phyloP scores from a whole-genome alignment of 345 rosid species.

The rapeseed (Brassica napus) region DNA sequence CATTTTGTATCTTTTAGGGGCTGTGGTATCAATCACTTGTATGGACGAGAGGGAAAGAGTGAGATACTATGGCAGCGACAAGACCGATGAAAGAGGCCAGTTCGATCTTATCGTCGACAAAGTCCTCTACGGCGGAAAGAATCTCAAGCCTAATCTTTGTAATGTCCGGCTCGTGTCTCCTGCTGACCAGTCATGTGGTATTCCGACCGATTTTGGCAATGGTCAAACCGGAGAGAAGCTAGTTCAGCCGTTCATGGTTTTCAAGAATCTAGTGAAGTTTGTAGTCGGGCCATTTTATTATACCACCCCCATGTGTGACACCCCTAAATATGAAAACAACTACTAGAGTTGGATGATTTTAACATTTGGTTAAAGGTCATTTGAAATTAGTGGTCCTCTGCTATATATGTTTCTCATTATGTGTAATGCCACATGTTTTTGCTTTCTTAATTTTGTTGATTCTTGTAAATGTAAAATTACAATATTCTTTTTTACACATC shows the following conservation, averaged over 20 bases:
- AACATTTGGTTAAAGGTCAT: conserved; percentile 9
- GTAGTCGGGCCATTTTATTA: conserved; percentile 56
- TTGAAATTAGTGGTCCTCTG: background rate
- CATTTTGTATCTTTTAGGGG: conserved; percentile 42
- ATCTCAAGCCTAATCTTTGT: conserved; percentile 51
- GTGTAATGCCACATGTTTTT: conserved; percentile 3
- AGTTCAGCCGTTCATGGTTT: conserved; percentile 45
- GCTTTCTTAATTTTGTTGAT: conserved; percentile 21
- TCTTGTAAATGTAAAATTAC: conserved; percentile 16
- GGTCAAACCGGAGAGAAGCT: conserved; percentile 67
- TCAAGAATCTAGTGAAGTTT: conserved; percentile 49
- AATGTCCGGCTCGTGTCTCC: conserved; percentile 68
- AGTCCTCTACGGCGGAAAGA: conserved; percentile 52
- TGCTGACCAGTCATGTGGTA: conserved; percentile 56
- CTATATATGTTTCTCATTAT: conserved; percentile 4
- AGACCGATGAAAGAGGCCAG: conserved; percentile 59
- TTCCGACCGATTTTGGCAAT: conserved; percentile 64
- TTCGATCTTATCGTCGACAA: conserved; percentile 51
- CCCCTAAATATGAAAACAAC: conserved; percentile 41
- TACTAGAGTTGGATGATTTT: conserved; percentile 29
- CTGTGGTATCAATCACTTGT: conserved; percentile 63
- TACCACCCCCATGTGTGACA: conserved; percentile 71
- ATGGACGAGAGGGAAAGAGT: conserved; percentile 70
- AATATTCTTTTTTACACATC: background rate
- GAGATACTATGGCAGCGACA: conserved; percentile 59